Evolutionary conservation across 371 early-diverging fungal species (phyloP), one percentile per base, ranked within the genome.

Genomic region (Conidiobolus coronatus): DNA sequence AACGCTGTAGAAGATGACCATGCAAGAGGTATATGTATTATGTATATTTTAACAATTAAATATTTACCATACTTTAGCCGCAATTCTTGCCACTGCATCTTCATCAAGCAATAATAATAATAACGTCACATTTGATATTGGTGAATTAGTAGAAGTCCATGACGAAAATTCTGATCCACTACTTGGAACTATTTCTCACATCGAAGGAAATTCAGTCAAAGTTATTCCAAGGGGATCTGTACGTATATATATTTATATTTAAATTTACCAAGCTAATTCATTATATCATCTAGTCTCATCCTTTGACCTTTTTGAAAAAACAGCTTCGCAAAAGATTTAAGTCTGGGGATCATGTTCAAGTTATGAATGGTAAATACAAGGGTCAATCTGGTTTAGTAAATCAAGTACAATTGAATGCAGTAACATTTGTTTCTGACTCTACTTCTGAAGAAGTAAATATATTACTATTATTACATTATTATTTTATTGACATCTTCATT

Each of bases 311-410:
- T n/a, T n/a, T n/a, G n/a, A n/a, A n/a, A n/a, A n/a, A n/a, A n/a
- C n/a, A n/a, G n/a, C n/a, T n/a, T n/a, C 60, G 68, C 3, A 53
- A 62, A 18, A 55, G 74, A 42, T 78, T 86, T 53, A 68, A 73
- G 44, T 59, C 72, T 9, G 95, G 94, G 20, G 97, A 98, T 55
- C 73, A 68, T 19, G 90, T 93, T 52, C 76, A 82, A 59, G 93
- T 94, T n/a, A 73, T 85, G 39, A 71, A 77, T 36, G 97, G 97
- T 22, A 71, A 75, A n/a, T 78, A 75, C 55, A 71, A 70, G 56
- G 86, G 76, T 40, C 81, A 84, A 50, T 81, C 84, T 3, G 97
- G 97, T 50, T 63, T 90, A 69, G 77, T 96, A 42, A 65, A 90
- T 36, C 71, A 72, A 42, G 71, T 90, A 7, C 63, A 70, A 33